phyloP scores from a whole-genome alignment of 345 rosid genomes.

The Physaria fendleri region DNA sequence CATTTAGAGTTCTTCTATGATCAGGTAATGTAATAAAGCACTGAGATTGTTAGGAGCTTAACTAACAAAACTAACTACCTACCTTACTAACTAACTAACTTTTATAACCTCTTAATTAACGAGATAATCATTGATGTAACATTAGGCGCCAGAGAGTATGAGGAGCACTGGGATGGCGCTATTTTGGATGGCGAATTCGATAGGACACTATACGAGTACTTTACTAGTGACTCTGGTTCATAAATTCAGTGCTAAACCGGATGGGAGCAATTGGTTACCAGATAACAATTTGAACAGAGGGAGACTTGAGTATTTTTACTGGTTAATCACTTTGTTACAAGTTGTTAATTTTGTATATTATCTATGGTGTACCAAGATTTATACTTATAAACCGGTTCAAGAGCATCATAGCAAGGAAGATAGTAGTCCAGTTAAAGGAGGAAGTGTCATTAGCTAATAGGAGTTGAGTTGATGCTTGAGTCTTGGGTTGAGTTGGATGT shows the following conservation, averaged over 20 bases:
- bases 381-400: slow-evolving; percentile 69
- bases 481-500: background rate
- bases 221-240: slow-evolving; percentile 64
- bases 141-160: slow-evolving; percentile 78
- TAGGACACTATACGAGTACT: slow-evolving; percentile 67
- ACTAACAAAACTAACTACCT: background rate
- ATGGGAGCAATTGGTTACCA: slow-evolving; percentile 82
- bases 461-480: slow-evolving; percentile 18
- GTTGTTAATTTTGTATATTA: slow-evolving; percentile 55
- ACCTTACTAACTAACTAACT: background rate
- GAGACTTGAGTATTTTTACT: slow-evolving; percentile 74
- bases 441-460: slow-evolving; percentile 17
- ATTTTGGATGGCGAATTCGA: slow-evolving; percentile 66
- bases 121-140: background rate
- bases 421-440: slow-evolving; percentile 16
- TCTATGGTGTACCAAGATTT: slow-evolving; percentile 52
- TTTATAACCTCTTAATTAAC: too few species aligned
- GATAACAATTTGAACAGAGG: slow-evolving; percentile 66
- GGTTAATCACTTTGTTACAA: slow-evolving; percentile 63
- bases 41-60: background rate
- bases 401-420: slow-evolving; percentile 33
- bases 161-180: slow-evolving; percentile 69
- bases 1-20: slow-evolving; percentile 78
- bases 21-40: slow-evolving; percentile 13
- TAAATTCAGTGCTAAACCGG: slow-evolving; percentile 47